Conservation (phyloP, 805 yeast genomes). For the Pichia nanzhaoensis region DNA sequence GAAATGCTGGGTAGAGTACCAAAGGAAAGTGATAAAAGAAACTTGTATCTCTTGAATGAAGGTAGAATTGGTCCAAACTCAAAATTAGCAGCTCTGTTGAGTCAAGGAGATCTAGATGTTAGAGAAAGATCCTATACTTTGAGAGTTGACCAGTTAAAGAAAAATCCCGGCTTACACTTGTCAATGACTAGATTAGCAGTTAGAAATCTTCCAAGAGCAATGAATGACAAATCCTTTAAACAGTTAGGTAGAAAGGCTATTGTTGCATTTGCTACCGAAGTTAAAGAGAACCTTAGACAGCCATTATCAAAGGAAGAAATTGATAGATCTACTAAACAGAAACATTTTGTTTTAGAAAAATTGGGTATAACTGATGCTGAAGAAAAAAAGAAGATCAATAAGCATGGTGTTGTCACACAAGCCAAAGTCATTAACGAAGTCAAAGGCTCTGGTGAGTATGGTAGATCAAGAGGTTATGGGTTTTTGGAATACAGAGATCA, state of each 20-base stretch:
- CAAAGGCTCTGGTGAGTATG: constrained; percentile 78
- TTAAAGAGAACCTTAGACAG: constrained; percentile 64
- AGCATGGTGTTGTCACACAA: constrained; percentile 87
- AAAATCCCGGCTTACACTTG: constrained; percentile 85
- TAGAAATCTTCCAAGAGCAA: constrained; percentile 86
- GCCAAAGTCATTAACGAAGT: constrained; percentile 91
- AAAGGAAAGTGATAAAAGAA: constrained; percentile 75
- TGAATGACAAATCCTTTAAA: constrained; percentile 82
- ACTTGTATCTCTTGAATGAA: constrained; percentile 81
- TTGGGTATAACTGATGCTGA: constrained; percentile 35
- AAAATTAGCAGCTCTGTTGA: constrained; percentile 61
- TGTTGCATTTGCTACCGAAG: constrained; percentile 90
- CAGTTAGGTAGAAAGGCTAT: constrained; percentile 92
- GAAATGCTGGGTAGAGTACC: constrained; percentile 76
- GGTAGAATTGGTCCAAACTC: constrained; percentile 84
- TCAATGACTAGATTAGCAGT: constrained; percentile 94
- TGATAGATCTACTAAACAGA: constrained; percentile 67
- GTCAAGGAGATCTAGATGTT: constrained; percentile 71
- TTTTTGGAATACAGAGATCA: constrained; percentile 91
- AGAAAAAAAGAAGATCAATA: constrained; percentile 52
- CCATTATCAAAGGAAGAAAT: constrained; percentile 86
- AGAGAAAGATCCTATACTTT: constrained; percentile 82
- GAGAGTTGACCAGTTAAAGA: constrained; percentile 83
- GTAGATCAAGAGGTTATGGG: constrained; percentile 96
- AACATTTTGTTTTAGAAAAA: constrained; percentile 32